Evolutionary conservation across 2,329 filamentous ascomycete genomes (phyloP).

Genomic region (Seiridium cupressi): DNA sequence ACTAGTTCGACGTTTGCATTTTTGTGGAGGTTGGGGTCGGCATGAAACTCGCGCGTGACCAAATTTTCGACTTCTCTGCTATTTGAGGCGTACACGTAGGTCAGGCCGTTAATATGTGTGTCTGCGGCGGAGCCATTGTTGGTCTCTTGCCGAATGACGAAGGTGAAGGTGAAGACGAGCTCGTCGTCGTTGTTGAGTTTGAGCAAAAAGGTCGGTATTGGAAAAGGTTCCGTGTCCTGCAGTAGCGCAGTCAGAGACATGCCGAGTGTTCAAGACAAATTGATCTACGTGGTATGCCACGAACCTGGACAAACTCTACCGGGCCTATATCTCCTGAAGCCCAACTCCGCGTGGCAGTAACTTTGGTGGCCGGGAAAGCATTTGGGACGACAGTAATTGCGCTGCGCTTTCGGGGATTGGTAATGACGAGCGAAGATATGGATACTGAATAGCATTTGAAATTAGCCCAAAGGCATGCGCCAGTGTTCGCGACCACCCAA

Average conservation of each 20-base stretch:
- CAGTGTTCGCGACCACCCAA: neutral
- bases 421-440: slow-evolving; percentile 79
- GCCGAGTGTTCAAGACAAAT: neutral
- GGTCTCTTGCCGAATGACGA: slow-evolving; percentile 64
- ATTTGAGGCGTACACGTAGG: slow-evolving; percentile 87
- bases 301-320: slow-evolving; percentile 90
- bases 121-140: slow-evolving; percentile 57
- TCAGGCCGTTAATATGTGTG: slow-evolving; percentile 82
- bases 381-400: slow-evolving; percentile 81
- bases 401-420: slow-evolving; percentile 74
- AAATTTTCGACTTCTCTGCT: slow-evolving; percentile 87
- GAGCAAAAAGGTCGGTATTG: slow-evolving; percentile 73
- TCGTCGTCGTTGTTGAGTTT: slow-evolving; percentile 91
- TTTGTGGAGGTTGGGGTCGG: slow-evolving; percentile 95
- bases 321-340: slow-evolving; percentile 71
- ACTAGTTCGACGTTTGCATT: slow-evolving; percentile 94
- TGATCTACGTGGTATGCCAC: slow-evolving; percentile 20
- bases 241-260: slow-evolving; percentile 16
- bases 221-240: slow-evolving; percentile 73
- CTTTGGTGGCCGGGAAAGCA: slow-evolving; percentile 78
- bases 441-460: slow-evolving; percentile 59
- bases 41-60: slow-evolving; percentile 92
- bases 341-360: slow-evolving; percentile 61
- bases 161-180: slow-evolving; percentile 88
- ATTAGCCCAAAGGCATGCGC: neutral